A percentile compares a stretch with the other conserved stretches of the same genome.
These are phyloP conservation scores for Penicillium paradoxum DNA, from an alignment of 495 filamentous ascomycete species.

Conservation along the genomic window DNA sequence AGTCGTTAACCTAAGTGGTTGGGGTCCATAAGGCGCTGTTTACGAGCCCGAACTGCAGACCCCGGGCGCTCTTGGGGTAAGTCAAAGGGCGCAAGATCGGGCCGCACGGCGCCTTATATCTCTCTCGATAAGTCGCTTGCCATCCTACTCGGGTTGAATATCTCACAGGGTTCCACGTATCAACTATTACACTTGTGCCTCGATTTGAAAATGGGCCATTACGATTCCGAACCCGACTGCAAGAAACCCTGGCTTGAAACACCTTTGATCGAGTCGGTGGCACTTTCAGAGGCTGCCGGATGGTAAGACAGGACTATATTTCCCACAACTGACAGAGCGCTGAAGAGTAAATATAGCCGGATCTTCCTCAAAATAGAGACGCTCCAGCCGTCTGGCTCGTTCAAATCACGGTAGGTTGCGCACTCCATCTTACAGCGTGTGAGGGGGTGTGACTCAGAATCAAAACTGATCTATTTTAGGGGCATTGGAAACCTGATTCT, in stretches of 20 bases:
- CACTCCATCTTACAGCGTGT: not conserved
- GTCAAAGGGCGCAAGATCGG: no score
- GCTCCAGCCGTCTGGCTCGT: slow-evolving; percentile 84
- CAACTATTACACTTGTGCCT: no score
- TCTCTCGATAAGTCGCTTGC: no score
- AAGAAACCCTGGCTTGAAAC: slow-evolving; percentile 63
- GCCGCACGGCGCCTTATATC: no score
- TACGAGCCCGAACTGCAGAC: no score
- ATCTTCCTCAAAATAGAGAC: slow-evolving; percentile 89
- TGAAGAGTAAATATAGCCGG: slow-evolving; percentile 39
- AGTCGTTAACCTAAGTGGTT: no score
- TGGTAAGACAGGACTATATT: slow-evolving; percentile 46
- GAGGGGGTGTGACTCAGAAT: not conserved
- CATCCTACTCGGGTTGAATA: no score
- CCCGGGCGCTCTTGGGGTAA: no score
- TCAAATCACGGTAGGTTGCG: slow-evolving; percentile 71
- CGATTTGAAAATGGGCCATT: not conserved
- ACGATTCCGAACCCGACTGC: not conserved
- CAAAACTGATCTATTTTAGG: slow-evolving; percentile 29
- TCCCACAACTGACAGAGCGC: not conserved
- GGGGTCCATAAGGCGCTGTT: no score
- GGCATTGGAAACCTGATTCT: slow-evolving; percentile 76
- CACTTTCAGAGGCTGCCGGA: slow-evolving; percentile 62
- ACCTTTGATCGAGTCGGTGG: slow-evolving; percentile 61
- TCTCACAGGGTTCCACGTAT: no score